Conservation (phyloP, 257 asterid species). For the Gynochthodes officinalis region DNA sequence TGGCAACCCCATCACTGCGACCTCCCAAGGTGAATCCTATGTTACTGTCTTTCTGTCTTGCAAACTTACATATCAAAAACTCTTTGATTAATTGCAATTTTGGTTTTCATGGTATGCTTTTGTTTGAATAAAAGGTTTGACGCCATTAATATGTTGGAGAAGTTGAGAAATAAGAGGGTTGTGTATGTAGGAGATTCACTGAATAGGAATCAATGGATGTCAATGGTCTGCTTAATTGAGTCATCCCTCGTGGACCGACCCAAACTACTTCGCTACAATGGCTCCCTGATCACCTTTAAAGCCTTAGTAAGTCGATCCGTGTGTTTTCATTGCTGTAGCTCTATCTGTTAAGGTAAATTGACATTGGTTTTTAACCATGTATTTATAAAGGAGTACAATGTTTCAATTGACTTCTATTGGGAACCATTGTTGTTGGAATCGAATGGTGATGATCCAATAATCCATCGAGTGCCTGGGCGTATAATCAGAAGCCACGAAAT, state of each 20-base stretch:
- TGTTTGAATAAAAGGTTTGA: constrained; percentile 42
- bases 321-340: not conserved
- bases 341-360: too few relatives aligned
- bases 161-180: constrained; percentile 52
- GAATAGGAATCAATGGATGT: constrained; percentile 56
- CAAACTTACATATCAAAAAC: not conserved
- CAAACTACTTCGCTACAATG: constrained; percentile 26
- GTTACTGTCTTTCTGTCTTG: not conserved
- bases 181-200: constrained; percentile 67
- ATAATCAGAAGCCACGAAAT: constrained; percentile 33
- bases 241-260: constrained; percentile 31
- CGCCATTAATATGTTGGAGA: constrained; percentile 49
- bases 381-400: constrained; percentile 55
- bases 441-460: constrained; percentile 37
- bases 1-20: constrained; percentile 9
- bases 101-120: not conserved
- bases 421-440: constrained; percentile 65
- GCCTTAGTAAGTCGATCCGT: constrained; percentile 33
- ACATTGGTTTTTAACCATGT: not conserved
- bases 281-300: constrained; percentile 35
- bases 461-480: constrained; percentile 29
- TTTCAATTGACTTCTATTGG: constrained; percentile 63
- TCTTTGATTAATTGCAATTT: not conserved
- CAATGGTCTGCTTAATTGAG: constrained; percentile 61
- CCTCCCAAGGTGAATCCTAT: not conserved